Conservation (phyloP, 352 stramenopile genomes). For the Phytopythium oedochilum region DNA sequence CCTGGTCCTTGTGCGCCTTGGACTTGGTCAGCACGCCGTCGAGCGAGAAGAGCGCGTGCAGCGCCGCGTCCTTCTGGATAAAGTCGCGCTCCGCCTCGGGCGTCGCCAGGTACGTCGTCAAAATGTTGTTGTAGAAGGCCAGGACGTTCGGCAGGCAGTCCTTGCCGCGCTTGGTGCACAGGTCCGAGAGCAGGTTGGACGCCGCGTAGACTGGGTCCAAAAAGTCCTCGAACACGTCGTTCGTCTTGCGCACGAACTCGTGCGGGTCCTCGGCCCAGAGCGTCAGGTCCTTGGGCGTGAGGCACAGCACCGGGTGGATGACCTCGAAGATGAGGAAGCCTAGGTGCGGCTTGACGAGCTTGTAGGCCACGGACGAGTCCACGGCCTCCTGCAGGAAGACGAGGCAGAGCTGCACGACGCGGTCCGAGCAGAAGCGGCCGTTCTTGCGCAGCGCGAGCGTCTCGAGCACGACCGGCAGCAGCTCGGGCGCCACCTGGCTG, state of each 20-base stretch:
- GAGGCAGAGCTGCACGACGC: constrained; percentile 92
- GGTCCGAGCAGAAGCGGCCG: constrained; percentile 95
- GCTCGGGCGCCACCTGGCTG: constrained; percentile 87
- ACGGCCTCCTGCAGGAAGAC: constrained; percentile 93
- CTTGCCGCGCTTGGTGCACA: constrained; percentile 94
- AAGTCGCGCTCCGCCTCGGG: constrained; percentile 86
- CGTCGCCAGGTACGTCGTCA: constrained; percentile 84
- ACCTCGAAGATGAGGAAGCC: constrained; percentile 97
- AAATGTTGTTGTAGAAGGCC: constrained; percentile 89
- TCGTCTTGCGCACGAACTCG: constrained; percentile 97
- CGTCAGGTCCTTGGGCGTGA: constrained; percentile 92
- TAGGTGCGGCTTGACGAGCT: constrained; percentile 96
- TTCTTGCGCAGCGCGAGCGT: constrained; percentile 92
- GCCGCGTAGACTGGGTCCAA: constrained; percentile 93
- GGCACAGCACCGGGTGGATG: constrained; percentile 93
- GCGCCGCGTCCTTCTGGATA: constrained; percentile 95
- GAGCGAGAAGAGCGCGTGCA: constrained; percentile 93
- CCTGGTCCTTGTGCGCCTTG: constrained; percentile 91
- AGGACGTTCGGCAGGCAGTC: constrained; percentile 93
- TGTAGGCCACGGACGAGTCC: constrained; percentile 95
- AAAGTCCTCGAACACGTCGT: constrained; percentile 97
- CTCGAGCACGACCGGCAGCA: constrained; percentile 81
- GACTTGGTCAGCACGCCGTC: constrained; percentile 91
- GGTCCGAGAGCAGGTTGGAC: constrained; percentile 91
- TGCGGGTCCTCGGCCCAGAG: constrained; percentile 96